Evolutionary conservation across 2,329 filamentous ascomycete species (phyloP).

Genomic region (Plenodomus lindquistii): DNA sequence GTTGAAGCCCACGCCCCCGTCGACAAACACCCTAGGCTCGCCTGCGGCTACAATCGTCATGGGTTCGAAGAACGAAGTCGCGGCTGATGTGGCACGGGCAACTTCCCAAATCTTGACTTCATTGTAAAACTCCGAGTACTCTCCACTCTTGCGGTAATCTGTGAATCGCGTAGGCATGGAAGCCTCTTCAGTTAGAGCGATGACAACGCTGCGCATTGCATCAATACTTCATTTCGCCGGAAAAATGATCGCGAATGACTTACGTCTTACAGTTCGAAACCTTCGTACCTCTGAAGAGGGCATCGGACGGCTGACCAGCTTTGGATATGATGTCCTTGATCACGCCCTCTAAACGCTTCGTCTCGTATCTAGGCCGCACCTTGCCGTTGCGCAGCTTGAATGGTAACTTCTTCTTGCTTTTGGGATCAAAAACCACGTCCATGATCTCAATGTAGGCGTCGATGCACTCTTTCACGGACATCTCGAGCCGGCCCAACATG

Average conservation of each 20-base stretch:
- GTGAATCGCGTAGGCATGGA: slow-evolving; percentile 6
- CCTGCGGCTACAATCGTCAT: slow-evolving; percentile 33
- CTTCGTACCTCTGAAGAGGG: slow-evolving; percentile 6
- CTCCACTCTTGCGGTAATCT: slow-evolving; percentile 5
- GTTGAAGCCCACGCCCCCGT: slow-evolving; percentile 46
- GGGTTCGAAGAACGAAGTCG: slow-evolving; percentile 35
- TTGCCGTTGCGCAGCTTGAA: slow-evolving; percentile 10
- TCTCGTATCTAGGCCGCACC: slow-evolving; percentile 13
- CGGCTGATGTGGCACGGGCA: slow-evolving; percentile 18
- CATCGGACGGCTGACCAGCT: slow-evolving; percentile 3
- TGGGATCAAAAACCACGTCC: slow-evolving; percentile 10
- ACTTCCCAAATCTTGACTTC: slow-evolving; percentile 37
- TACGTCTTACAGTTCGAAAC: slow-evolving; percentile 8
- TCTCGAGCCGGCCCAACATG: slow-evolving; percentile 21
- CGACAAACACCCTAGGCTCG: slow-evolving; percentile 43
- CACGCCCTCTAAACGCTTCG: slow-evolving; percentile 11
- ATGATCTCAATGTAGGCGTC: slow-evolving; percentile 10
- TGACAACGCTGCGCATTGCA: slow-evolving; percentile 3
- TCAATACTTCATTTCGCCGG: background rate
- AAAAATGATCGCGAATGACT: background rate
- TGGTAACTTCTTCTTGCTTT: slow-evolving; percentile 3
- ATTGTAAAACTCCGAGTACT: slow-evolving; percentile 11
- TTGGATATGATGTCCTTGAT: slow-evolving; percentile 10
- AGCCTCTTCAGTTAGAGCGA: slow-evolving; percentile 7
- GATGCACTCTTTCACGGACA: slow-evolving; percentile 18